These are phyloP conservation scores for Aspergillus terreus DNA, from an alignment of 2,329 filamentous ascomycete genomes.

Conservation along the genomic window DNA sequence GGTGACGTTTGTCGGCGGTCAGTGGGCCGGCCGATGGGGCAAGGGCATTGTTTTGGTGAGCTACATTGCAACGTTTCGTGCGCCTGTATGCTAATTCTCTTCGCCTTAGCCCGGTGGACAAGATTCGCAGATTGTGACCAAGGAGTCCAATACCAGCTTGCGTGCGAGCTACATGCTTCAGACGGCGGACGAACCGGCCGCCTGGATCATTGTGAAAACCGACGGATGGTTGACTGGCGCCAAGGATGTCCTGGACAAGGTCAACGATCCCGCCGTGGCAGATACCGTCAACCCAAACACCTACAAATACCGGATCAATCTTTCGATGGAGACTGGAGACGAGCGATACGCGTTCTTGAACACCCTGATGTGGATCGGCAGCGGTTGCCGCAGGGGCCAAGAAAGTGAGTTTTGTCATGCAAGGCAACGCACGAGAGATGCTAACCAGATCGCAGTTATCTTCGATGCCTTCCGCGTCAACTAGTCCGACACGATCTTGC, in stretches of 20 bases:
- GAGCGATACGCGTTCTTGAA: conserved; percentile 49
- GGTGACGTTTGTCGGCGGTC: conserved; percentile 49
- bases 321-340: conserved; percentile 49
- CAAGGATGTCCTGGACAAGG: conserved; percentile 48
- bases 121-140: conserved; percentile 48
- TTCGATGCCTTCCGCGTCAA: conserved; percentile 27
- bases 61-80: neutral
- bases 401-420: conserved; percentile 36
- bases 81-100: neutral
- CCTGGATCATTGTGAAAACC: conserved; percentile 46
- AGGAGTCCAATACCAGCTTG: conserved; percentile 45
- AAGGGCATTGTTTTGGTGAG: conserved; percentile 49
- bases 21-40: conserved; percentile 52
- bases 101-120: conserved; percentile 44
- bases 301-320: conserved; percentile 47
- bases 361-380: conserved; percentile 49
- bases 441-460: conserved; percentile 19
- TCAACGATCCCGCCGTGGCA: conserved; percentile 41
- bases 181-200: conserved; percentile 49
- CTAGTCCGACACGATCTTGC: conserved; percentile 12
- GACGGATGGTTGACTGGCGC: conserved; percentile 48
- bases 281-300: conserved; percentile 47
- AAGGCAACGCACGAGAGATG: neutral
- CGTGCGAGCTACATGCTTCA: conserved; percentile 47
- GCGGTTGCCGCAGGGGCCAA: conserved; percentile 44